Conservation (phyloP, 257 asterid genomes). For the Solanum peruvianum region DNA sequence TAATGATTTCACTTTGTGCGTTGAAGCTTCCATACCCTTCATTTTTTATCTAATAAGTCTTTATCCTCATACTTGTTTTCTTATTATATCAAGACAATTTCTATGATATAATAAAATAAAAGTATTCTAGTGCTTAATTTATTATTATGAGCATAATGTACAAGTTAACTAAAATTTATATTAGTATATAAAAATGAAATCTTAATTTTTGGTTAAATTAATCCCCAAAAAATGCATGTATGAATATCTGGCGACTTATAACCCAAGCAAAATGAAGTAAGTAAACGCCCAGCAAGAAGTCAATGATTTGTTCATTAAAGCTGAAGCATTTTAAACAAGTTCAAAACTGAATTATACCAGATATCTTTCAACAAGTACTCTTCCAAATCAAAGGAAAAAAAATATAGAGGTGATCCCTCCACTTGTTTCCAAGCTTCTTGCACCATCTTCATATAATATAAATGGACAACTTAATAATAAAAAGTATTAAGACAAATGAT, state of each 20-base stretch:
- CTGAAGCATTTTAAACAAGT: no score
- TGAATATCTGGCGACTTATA: no score
- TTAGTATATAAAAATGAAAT: no score
- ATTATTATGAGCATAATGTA: not conserved
- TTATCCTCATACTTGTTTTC: constrained; percentile 47
- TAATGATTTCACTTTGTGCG: constrained; percentile 26
- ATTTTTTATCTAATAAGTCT: constrained; percentile 25
- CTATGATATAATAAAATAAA: not conserved
- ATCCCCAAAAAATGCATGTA: not conserved
- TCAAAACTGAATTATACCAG: no score
- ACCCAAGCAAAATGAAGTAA: not conserved
- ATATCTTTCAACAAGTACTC: no score
- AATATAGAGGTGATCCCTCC: no score
- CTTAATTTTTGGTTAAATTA: no score
- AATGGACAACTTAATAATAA: not conserved
- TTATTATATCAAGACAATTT: constrained; percentile 3
- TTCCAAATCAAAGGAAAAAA: no score
- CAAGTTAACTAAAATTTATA: not conserved
- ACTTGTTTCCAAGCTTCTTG: no score
- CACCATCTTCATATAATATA: no score
- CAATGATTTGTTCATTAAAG: not conserved
- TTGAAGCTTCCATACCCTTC: constrained; percentile 71
- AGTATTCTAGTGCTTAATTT: not conserved
- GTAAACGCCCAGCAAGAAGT: not conserved
- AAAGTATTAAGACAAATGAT: no score